Evolutionary conservation across 73 alveolate genomes (phyloP).

Genomic region (Effrenium voratum): DNA sequence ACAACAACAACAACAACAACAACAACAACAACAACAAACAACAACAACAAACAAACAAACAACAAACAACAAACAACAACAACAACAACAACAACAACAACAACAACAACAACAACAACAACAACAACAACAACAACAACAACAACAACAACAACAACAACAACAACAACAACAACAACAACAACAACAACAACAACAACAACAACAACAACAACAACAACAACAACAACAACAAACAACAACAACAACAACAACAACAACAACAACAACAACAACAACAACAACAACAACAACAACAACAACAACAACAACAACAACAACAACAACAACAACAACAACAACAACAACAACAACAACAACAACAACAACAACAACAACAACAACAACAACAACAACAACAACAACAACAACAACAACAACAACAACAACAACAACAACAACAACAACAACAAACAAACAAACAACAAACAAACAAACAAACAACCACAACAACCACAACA

Average conservation of each 20-base stretch:
- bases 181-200: background rate
- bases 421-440: no score
- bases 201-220: background rate
- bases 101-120: conserved; percentile 8
- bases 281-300: background rate
- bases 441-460: no score
- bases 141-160: background rate
- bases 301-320: background rate
- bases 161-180: background rate
- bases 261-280: background rate
- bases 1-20: no score
- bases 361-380: no score
- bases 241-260: background rate
- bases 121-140: conserved; percentile 16
- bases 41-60: no score
- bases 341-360: no score
- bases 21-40: no score
- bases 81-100: background rate
- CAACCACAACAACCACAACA: no score
- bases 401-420: no score
- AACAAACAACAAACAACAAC: no score
- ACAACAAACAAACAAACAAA: no score
- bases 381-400: no score
- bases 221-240: background rate
- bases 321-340: background rate